phyloP scores from a whole-genome alignment of 441 rosid species.

The Pelargonium exstipulatum region DNA sequence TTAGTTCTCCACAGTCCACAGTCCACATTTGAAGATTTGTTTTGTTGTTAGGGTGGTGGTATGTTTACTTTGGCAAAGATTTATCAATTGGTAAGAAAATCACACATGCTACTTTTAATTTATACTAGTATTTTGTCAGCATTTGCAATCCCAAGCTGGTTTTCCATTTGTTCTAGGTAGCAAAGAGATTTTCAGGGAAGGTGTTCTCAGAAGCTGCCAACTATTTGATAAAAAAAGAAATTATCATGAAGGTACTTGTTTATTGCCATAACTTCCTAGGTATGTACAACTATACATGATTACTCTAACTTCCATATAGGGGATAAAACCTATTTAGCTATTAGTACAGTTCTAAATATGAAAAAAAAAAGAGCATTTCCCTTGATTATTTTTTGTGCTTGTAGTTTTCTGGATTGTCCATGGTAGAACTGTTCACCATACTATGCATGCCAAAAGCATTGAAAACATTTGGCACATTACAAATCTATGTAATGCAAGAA shows the following conservation, averaged over 20 bases:
- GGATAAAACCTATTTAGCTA: not conserved
- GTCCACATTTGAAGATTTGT: conserved; percentile 6
- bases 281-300: not conserved
- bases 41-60: conserved; percentile 56
- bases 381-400: not conserved
- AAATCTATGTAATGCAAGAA: no score
- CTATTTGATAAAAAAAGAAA: conserved; percentile 67
- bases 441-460: no score
- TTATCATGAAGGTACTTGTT: conserved; percentile 55
- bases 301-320: not conserved
- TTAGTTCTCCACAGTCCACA: conserved; percentile 17
- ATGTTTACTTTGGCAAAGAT: conserved; percentile 63
- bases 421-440: no score
- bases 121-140: conserved; percentile 10
- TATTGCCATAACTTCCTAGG: conserved; percentile 5
- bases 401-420: not conserved
- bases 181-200: conserved; percentile 60
- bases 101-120: conserved; percentile 4
- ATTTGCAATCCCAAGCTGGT: conserved; percentile 17
- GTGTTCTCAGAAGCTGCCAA: conserved; percentile 72
- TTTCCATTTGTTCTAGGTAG: conserved; percentile 41
- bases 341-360: not conserved
- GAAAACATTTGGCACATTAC: no score
- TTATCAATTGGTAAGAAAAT: conserved; percentile 61
- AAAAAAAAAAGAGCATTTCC: not conserved